Conservation (phyloP, 768 basidiomycete genomes). For the Pulveroboletus sp. region DNA sequence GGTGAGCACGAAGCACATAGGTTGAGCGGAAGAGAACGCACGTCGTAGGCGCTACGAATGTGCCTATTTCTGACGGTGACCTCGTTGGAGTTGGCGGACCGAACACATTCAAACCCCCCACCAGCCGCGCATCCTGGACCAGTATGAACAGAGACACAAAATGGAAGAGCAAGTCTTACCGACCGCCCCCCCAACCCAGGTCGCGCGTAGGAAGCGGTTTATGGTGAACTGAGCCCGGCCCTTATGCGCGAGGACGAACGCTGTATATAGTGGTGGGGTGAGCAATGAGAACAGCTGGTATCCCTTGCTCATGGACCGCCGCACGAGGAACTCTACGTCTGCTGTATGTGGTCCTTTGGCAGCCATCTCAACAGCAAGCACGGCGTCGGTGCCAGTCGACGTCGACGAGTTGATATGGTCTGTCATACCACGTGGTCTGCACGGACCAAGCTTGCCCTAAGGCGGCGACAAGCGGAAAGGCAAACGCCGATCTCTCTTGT, state of each 20-base stretch:
- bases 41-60: constrained; percentile 54
- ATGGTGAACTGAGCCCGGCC: constrained; percentile 52
- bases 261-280: constrained; percentile 56
- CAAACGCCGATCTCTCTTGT: constrained; percentile 15
- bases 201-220: constrained; percentile 63
- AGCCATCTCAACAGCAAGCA: constrained; percentile 13
- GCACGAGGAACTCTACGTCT: constrained; percentile 63
- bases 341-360: constrained; percentile 33
- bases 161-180: constrained; percentile 30
- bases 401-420: background rate
- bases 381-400: constrained; percentile 6
- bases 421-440: constrained; percentile 24
- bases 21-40: constrained; percentile 27
- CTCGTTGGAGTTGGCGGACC: constrained; percentile 50
- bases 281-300: constrained; percentile 65
- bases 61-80: constrained; percentile 47
- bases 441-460: constrained; percentile 33
- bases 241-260: constrained; percentile 48
- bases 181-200: constrained; percentile 63
- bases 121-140: constrained; percentile 37
- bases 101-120: constrained; percentile 56
- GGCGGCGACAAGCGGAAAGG: background rate
- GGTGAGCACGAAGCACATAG: background rate
- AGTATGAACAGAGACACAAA: background rate
- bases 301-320: constrained; percentile 59